Evolutionary conservation across 2,329 filamentous ascomycete genomes (phyloP).

Genomic region (Rhynchosporium graminicola): DNA sequence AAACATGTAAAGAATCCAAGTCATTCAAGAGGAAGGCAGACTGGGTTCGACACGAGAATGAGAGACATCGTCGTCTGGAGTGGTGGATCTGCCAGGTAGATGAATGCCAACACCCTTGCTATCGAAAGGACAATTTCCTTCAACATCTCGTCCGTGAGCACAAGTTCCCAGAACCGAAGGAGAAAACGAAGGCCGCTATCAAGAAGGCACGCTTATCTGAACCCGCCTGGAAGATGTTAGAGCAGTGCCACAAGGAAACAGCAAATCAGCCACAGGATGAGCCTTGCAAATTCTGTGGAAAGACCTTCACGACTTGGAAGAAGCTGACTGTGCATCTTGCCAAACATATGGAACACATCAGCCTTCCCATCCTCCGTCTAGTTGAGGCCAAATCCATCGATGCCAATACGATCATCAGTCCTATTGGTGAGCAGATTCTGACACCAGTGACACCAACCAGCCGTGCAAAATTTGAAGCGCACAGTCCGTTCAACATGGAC

Average conservation of each 20-base stretch:
- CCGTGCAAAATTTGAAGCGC: constrained; percentile 33
- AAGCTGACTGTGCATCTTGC: constrained; percentile 91
- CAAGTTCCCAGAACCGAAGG: constrained; percentile 79
- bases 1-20: constrained; percentile 78
- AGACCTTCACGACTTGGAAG: constrained; percentile 81
- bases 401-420: constrained; percentile 67
- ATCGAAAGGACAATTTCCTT: constrained; percentile 87
- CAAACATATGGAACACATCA: constrained; percentile 92
- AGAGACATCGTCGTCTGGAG: constrained; percentile 84
- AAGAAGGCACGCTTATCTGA: constrained; percentile 60
- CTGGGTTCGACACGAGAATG: constrained; percentile 93
- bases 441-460: constrained; percentile 36
- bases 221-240: constrained; percentile 74
- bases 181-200: constrained; percentile 70
- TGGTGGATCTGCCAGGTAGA: constrained; percentile 86
- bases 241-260: constrained; percentile 74
- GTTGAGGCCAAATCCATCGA: constrained; percentile 55
- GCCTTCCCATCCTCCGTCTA: constrained; percentile 72
- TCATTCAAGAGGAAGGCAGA: constrained; percentile 95
- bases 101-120: constrained; percentile 81
- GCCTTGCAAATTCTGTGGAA: constrained; percentile 84
- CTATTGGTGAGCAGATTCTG: constrained; percentile 51
- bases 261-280: constrained; percentile 67
- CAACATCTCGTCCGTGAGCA: constrained; percentile 92
- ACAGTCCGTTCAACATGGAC: constrained; percentile 35